A percentile compares a stretch with the other conserved stretches of the same genome.
These are phyloP conservation scores for Tolypocladium endophyticum DNA, from an alignment of 2,329 filamentous ascomycete genomes.

Conservation along the genomic window DNA sequence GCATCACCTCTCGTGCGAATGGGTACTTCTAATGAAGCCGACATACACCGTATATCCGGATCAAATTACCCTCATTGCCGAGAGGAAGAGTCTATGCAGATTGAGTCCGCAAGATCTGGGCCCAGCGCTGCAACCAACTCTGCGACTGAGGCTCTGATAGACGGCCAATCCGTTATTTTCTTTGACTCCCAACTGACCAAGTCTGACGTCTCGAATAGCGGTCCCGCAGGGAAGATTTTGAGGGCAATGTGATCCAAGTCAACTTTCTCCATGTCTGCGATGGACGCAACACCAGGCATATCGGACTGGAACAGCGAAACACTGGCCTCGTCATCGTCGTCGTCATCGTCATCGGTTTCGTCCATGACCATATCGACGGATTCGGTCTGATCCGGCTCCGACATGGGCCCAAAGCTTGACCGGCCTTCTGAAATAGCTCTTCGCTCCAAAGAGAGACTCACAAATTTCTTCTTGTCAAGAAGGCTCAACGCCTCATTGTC, in stretches of 20 bases:
- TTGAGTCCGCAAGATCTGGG: slow-evolving; percentile 40
- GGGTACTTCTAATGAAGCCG: not conserved
- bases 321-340: slow-evolving; percentile 9
- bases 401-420: not conserved
- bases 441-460: slow-evolving; percentile 32
- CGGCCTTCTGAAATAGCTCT: not conserved
- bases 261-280: slow-evolving; percentile 40
- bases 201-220: slow-evolving; percentile 34
- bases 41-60: not conserved
- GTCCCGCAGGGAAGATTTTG: slow-evolving; percentile 27
- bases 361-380: not conserved
- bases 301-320: slow-evolving; percentile 44
- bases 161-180: slow-evolving; percentile 34
- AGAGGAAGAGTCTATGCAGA: slow-evolving; percentile 40
- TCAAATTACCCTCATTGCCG: not conserved
- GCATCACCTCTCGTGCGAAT: not conserved
- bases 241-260: slow-evolving; percentile 51
- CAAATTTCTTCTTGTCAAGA: slow-evolving; percentile 46
- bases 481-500: slow-evolving; percentile 37
- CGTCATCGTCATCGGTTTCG: slow-evolving; percentile 2
- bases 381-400: not conserved
- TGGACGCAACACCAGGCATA: slow-evolving; percentile 56
- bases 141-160: slow-evolving; percentile 52
- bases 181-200: slow-evolving; percentile 50
- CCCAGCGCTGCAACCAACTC: slow-evolving; percentile 60